Conservation (phyloP, 495 filamentous ascomycete species). For the Apiosordaria backusii region DNA sequence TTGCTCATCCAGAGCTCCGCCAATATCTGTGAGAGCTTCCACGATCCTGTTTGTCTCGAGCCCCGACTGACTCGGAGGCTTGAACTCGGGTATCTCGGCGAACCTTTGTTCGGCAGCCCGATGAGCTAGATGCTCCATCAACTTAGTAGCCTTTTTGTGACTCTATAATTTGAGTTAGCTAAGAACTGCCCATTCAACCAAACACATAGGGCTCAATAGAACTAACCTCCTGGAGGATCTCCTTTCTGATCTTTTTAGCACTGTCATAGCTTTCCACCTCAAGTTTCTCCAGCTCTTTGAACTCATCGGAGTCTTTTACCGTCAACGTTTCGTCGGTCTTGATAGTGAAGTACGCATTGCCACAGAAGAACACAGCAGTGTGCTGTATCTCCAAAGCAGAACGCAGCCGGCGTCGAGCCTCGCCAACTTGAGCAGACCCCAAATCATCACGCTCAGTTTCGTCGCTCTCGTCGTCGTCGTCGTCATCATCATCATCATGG, state of each 20-base stretch:
- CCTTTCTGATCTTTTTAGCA: slow-evolving; percentile 72
- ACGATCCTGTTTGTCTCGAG: slow-evolving; percentile 36
- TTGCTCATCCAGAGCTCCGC: slow-evolving; percentile 62
- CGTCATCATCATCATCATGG: slow-evolving; percentile 32
- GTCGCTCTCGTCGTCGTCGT: slow-evolving; percentile 36
- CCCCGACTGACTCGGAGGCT: slow-evolving; percentile 22
- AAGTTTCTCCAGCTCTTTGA: slow-evolving; percentile 58
- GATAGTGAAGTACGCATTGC: slow-evolving; percentile 77
- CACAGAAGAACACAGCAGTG: slow-evolving; percentile 76
- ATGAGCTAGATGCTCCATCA: slow-evolving; percentile 46
- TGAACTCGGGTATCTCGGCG: slow-evolving; percentile 58
- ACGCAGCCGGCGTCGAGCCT: slow-evolving; percentile 64
- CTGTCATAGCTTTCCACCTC: slow-evolving; percentile 71
- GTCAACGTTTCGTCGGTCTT: slow-evolving; percentile 64
- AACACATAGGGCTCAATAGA: not conserved
- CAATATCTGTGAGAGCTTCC: slow-evolving; percentile 37
- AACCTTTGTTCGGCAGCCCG: slow-evolving; percentile 52
- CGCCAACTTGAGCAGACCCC: slow-evolving; percentile 42
- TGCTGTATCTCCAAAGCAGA: slow-evolving; percentile 76
- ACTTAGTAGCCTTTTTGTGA: slow-evolving; percentile 32
- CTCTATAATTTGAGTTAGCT: slow-evolving; percentile 23
- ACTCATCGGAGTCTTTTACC: slow-evolving; percentile 61
- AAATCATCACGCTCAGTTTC: slow-evolving; percentile 23
- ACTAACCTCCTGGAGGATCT: slow-evolving; percentile 58
- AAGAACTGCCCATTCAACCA: not conserved